Conservation (phyloP, 257 asterid species). For the Salvia splendens region DNA sequence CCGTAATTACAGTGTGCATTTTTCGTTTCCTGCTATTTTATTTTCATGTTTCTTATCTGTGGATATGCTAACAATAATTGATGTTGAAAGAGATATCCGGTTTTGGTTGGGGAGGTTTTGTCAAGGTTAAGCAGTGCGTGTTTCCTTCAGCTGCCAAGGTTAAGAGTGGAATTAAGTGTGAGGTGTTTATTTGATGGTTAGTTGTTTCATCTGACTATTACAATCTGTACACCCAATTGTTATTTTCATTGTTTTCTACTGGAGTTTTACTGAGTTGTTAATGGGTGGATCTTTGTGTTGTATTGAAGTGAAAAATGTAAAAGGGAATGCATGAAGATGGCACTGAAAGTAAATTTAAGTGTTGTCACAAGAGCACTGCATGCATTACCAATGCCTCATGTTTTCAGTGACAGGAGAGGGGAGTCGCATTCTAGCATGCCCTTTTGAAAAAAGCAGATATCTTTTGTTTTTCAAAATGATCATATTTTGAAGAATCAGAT, state of each 20-base stretch:
- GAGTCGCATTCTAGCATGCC: neutral
- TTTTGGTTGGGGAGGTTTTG: neutral
- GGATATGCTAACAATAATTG: neutral
- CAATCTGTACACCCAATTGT: too few species aligned
- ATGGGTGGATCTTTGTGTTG: neutral
- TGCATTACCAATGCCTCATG: neutral
- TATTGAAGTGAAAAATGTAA: too few species aligned
- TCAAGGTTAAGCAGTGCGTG: neutral
- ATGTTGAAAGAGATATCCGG: neutral
- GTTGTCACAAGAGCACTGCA: neutral
- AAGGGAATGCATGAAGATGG: neutral
- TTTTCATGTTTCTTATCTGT: too few species aligned
- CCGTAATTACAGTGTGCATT: too few species aligned
- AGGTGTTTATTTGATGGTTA: neutral
- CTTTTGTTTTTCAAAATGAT: neutral
- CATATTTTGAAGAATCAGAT: neutral
- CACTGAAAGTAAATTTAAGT: neutral
- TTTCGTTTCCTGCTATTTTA: too few species aligned
- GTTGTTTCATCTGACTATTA: neutral
- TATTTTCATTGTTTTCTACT: neutral
- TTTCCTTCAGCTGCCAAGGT: slow-evolving; percentile 3
- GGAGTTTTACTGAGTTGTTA: slow-evolving; percentile 21
- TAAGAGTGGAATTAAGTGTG: neutral
- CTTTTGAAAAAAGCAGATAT: neutral
- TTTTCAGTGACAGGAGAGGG: neutral